Base-by-base conservation (phyloP, 2,329 filamentous ascomycete genomes). In the Colletotrichum zoysiae region DNA sequence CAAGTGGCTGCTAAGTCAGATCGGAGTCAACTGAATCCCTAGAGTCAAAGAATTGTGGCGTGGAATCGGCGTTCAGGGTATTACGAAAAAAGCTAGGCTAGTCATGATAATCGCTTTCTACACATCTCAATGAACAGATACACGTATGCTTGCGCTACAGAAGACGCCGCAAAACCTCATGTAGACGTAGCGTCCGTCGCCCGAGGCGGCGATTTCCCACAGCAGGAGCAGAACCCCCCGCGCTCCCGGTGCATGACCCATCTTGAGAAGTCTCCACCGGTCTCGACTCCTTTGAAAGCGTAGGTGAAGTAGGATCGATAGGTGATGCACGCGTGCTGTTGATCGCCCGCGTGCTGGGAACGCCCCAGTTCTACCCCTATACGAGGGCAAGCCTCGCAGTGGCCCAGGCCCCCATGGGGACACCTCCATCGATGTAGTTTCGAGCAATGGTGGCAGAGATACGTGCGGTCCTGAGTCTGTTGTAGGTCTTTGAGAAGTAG, bases 1-100 rank as follows among this genome's bases (percentile, higher is more conserved):
- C 11, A 73, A 64, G 58, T 76, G 74, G 76, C 57, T 76, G 60
- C 59, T 74, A 71, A 65, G 33, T 7, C 73, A 73, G 48, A 50
- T 53, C 9, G 61, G 59, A n/a, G 9, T 70, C 2, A 44, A 48
- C 5, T 67, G 30, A 65, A 62, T 30, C 12, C 33, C 5, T 30
- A 14, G 38, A 48, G 59, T 26, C 38, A 53, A 20, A 44, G 35
- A 40, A 56, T 30, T 16, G 30, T 14, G 16, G 56, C 26, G 38
- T 16, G 50, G 14, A 20, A 68, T 18, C 18, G 65, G 65, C 69
- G 58, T 71, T 61, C 9, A 11, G 38, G 64, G 64, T 50, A 51
- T 53, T 55, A 9, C 9, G 14, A 38, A 26, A 44, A 50, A 26
- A 44, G 44, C 4, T 61, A 62, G 5, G 30, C 11, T 59, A 23